Conservation (phyloP, 495 filamentous ascomycete genomes). For the Darksidea phi region DNA sequence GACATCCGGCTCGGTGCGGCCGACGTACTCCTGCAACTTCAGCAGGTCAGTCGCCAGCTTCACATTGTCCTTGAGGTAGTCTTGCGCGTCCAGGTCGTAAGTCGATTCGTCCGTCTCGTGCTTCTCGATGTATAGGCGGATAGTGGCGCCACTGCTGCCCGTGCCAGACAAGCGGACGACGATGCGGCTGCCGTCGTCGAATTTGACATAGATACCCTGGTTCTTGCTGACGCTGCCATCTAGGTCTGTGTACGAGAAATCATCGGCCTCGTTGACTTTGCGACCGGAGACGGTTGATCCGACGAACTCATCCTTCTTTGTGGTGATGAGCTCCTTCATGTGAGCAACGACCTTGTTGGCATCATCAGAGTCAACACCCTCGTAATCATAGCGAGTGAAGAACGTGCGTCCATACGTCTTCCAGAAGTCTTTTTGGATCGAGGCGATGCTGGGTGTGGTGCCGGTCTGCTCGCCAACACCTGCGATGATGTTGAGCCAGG, state of each 20-base stretch:
- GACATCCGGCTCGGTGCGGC: constrained; percentile 88
- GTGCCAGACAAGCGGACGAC: constrained; percentile 93
- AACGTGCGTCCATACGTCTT: constrained; percentile 93
- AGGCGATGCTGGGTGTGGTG: constrained; percentile 77
- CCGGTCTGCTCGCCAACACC: constrained; percentile 79
- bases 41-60: constrained; percentile 77
- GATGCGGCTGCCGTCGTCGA: constrained; percentile 90
- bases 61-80: constrained; percentile 90
- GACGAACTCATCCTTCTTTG: constrained; percentile 73
- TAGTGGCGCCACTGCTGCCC: constrained; percentile 90
- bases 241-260: constrained; percentile 96
- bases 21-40: constrained; percentile 86
- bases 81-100: constrained; percentile 77
- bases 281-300: constrained; percentile 76
- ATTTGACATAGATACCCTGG: constrained; percentile 93
- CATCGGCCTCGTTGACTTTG: constrained; percentile 83
- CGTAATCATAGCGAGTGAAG: constrained; percentile 99
- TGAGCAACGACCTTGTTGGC: constrained; percentile 83
- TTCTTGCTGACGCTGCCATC: constrained; percentile 93
- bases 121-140: constrained; percentile 94
- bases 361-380: constrained; percentile 84
- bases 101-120: constrained; percentile 74
- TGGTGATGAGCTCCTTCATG: constrained; percentile 63
- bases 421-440: constrained; percentile 98
- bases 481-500: constrained; percentile 98